Evolutionary conservation across 2,329 filamentous ascomycete genomes (phyloP), one percentile per base, ranked within the genome.

Genomic region (Hortaea sp.): DNA sequence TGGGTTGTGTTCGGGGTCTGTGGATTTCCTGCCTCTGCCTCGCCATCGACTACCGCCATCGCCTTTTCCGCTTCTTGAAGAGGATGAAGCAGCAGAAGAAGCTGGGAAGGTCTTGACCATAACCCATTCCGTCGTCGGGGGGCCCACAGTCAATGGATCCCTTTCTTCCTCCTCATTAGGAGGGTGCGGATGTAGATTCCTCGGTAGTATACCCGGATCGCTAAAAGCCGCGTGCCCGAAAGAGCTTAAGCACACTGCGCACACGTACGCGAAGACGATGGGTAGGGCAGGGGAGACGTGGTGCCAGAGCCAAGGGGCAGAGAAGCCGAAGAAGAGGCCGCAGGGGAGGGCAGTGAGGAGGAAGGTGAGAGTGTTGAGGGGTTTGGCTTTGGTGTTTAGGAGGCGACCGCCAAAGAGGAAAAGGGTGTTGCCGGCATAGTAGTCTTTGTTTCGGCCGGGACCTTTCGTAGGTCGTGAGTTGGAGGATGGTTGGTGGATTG

Each of bases 201-300:
- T 84, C 12, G 92, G 92, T 32, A 95, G 73, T 51, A 97, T 94
- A 47, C 92, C 92, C 29, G 92, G 90, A 67, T 98, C 90, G 39
- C 90, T 85, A 44, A 85, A 77, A 2, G 92, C 95, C 4, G 90
- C 92, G 67, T 95, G 90, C 46, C 95, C 61, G 61, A 97, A 98
- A 3, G 92, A 97, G 27, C 89, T 95, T 41, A 95, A 73, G 66
- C 86, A 94, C 29, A 98, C 74, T 63, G 85, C 89, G 59, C 88
- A 88, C n/a, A 95, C 61, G 63, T 98, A 98, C 44, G 81, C 89
- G 69, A 94, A 97, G 39, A 87, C 67, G 56, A 97, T 79, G 44
- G 92, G 92, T 57, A 97, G 79, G 44, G 88, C 88, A 30, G 89
- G 89, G 34, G 87, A 94, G 53, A 94, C 76, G 58, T 94, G 76